Evolutionary conservation across 2,329 filamentous ascomycete species (phyloP).

Genomic region (Escovopsis sp.): DNA sequence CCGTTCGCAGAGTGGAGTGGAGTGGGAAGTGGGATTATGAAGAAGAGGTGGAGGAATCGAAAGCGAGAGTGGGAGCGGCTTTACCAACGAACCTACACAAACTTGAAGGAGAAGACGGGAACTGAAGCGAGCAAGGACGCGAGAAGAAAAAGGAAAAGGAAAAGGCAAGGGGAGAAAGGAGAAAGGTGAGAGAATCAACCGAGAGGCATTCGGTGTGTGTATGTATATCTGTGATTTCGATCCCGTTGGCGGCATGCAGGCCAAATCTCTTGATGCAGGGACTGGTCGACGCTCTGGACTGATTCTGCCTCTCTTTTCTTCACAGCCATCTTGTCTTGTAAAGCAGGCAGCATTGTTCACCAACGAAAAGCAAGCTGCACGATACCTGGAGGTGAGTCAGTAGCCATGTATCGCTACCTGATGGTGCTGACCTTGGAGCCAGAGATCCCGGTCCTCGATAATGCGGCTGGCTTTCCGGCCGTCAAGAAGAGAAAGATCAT

Average conservation of each 20-base stretch:
- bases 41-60: too few relatives aligned
- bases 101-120: too few relatives aligned
- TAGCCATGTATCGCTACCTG: constrained; percentile 1
- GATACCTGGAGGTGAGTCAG: too few relatives aligned
- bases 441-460: constrained; percentile 3
- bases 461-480: constrained; percentile 4
- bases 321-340: too few relatives aligned
- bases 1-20: constrained; percentile 87
- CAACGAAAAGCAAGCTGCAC: too few relatives aligned
- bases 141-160: constrained; percentile 37
- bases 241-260: constrained; percentile 4
- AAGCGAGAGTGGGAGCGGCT: too few relatives aligned
- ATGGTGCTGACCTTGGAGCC: background rate
- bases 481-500: constrained; percentile 2
- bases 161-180: constrained; percentile 19
- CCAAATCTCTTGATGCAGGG: too few relatives aligned
- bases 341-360: too few relatives aligned
- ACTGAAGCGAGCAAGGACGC: constrained; percentile 20
- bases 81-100: too few relatives aligned
- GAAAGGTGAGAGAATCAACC: constrained; percentile 21
- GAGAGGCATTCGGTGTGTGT: constrained; percentile 30
- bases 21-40: constrained; percentile 22
- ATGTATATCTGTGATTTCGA: constrained; percentile 13
- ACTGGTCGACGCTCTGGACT: too few relatives aligned
- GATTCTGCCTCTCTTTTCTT: too few relatives aligned